Conservation (phyloP, 331 rosid species). For the Quercus tomentella region DNA sequence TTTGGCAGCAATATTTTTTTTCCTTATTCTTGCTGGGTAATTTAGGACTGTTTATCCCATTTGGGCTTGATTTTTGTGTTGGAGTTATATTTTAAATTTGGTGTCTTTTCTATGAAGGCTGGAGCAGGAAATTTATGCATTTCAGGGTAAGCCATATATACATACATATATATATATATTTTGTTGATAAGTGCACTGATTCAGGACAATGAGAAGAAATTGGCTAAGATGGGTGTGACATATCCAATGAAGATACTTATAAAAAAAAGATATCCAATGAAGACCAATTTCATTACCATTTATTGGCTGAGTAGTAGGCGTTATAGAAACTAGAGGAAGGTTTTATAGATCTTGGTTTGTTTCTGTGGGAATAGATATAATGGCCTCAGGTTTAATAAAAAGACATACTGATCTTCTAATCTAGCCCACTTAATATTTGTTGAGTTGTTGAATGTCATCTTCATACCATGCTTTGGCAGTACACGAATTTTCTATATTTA, state of each 20-base stretch:
- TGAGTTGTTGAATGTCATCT: background rate
- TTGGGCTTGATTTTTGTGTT: background rate
- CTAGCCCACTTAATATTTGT: background rate
- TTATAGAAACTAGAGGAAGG: background rate
- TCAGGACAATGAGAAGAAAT: background rate
- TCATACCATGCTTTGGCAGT: background rate
- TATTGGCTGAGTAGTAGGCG: background rate
- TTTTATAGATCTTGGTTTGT: background rate
- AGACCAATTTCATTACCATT: background rate
- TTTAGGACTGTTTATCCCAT: background rate
- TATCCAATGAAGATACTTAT: background rate
- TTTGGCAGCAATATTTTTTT: background rate
- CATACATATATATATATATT: too few species aligned
- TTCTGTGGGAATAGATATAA: background rate
- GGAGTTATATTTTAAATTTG: background rate
- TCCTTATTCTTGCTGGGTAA: background rate
- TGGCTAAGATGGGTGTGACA: background rate
- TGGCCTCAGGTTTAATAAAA: background rate
- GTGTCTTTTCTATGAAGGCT: background rate
- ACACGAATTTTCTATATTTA: background rate
- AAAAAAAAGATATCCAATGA: background rate
- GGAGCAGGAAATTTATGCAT: background rate
- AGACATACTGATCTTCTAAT: background rate
- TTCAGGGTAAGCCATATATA: background rate
- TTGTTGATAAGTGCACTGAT: background rate